These are phyloP conservation scores for Vanrija pseudolonga DNA, from an alignment of 1,284 basidiomycete genomes.

Conservation along the genomic window DNA sequence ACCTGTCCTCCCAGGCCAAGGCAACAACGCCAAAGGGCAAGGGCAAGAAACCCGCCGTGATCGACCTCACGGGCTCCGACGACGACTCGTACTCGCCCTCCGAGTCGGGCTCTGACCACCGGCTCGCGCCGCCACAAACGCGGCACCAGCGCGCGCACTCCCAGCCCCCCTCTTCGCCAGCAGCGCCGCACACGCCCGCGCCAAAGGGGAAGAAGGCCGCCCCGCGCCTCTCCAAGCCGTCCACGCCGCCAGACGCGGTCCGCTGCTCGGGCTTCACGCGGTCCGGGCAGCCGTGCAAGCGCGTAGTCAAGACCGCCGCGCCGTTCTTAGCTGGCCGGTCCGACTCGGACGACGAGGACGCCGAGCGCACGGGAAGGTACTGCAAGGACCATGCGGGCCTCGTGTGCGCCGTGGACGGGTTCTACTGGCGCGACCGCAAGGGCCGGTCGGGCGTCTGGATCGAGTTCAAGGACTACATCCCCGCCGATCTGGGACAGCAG, in stretches of 20 bases:
- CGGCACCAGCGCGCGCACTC: neutral
- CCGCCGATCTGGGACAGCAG: slow-evolving; percentile 41
- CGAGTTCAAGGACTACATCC: slow-evolving; percentile 44
- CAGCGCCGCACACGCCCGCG: neutral
- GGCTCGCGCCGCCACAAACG: neutral
- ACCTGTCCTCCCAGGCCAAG: neutral
- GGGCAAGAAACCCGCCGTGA: neutral
- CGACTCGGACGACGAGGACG: slow-evolving; percentile 11
- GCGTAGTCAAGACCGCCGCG: slow-evolving; percentile 34
- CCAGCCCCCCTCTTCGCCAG: neutral
- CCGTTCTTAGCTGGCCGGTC: slow-evolving; percentile 26
- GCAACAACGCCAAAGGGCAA: neutral
- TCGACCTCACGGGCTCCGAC: slow-evolving; percentile 9
- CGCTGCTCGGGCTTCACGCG: slow-evolving; percentile 47
- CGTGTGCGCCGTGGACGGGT: slow-evolving; percentile 42
- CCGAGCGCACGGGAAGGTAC: slow-evolving; percentile 24
- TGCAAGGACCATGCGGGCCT: slow-evolving; percentile 48
- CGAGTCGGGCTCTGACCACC: neutral
- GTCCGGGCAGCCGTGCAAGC: slow-evolving; percentile 43
- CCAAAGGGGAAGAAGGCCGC: neutral
- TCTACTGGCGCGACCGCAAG: slow-evolving; percentile 35
- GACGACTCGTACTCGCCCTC: slow-evolving; percentile 6
- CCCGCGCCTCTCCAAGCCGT: neutral
- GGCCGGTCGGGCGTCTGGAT: slow-evolving; percentile 33
- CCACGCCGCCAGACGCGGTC: neutral